These are phyloP conservation scores for Aspergillus sclerotioniger DNA, from an alignment of 495 filamentous ascomycete genomes.

Conservation along the genomic window DNA sequence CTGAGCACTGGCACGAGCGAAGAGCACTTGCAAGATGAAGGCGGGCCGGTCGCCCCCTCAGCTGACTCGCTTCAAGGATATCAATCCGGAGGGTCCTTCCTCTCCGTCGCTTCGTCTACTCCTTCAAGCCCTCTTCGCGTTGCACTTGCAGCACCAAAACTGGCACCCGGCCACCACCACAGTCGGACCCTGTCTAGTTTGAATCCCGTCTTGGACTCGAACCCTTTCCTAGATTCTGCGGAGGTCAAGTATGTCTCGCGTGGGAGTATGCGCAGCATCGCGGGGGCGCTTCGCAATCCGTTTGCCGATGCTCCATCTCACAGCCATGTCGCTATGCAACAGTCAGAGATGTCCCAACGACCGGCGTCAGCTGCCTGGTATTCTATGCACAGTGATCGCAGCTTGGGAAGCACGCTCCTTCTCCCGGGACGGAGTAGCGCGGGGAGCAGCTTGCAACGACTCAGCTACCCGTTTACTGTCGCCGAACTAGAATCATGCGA, in stretches of 20 bases:
- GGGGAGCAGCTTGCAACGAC: slow-evolving; percentile 17
- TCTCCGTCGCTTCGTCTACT: slow-evolving; percentile 10
- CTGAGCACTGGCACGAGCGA: slow-evolving; percentile 16
- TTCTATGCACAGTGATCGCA: slow-evolving; percentile 25
- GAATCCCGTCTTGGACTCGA: not conserved
- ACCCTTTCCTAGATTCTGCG: slow-evolving; percentile 20
- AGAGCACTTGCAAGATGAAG: slow-evolving; percentile 16
- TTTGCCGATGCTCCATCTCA: not conserved
- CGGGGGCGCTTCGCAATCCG: not conserved
- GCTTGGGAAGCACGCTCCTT: slow-evolving; percentile 23
- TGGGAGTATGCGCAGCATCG: not conserved
- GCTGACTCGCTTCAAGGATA: slow-evolving; percentile 15
- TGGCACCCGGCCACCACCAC: not conserved
- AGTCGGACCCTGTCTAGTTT: not conserved
- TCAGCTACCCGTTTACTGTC: slow-evolving; percentile 14
- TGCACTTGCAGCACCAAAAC: not conserved
- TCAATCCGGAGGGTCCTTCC: slow-evolving; percentile 7
- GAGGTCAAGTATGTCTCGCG: slow-evolving; percentile 2
- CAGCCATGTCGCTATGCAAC: not conserved
- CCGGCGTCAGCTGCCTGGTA: slow-evolving; percentile 1
- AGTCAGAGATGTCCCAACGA: slow-evolving; percentile 1
- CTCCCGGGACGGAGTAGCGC: slow-evolving; percentile 24
- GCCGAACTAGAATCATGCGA: slow-evolving; percentile 4
- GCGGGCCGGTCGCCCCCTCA: slow-evolving; percentile 9
- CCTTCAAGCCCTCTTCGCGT: slow-evolving; percentile 12